Conservation (phyloP, 228 moss, liverwort and hornwort species). For the Sphagnum fallax region DNA sequence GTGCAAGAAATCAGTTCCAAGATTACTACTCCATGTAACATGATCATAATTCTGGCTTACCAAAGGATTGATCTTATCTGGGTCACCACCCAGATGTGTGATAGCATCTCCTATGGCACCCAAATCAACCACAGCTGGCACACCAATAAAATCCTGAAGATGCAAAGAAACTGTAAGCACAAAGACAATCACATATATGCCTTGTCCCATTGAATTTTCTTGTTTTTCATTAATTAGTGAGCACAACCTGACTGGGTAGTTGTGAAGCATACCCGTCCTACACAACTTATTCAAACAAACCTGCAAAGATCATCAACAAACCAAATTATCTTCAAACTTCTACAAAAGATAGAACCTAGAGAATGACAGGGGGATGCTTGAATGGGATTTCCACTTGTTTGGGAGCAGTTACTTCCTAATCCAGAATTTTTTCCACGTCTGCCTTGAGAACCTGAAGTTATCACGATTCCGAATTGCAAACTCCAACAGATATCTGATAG, state of each 20-base stretch:
- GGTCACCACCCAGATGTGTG: conserved; percentile 75
- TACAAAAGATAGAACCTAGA: conserved; percentile 81
- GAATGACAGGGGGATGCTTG: conserved; percentile 86
- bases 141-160: conserved; percentile 88
- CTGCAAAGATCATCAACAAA: too few relatives aligned
- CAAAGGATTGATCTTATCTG: conserved; percentile 84
- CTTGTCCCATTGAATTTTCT: too few relatives aligned
- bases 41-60: too few relatives aligned
- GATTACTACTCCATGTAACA: too few relatives aligned
- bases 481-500: conserved; percentile 79
- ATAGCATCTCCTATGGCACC: conserved; percentile 97
- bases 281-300: conserved; percentile 43
- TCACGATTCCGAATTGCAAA: conserved; percentile 90
- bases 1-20: too few relatives aligned
- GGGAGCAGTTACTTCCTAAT: conserved; percentile 80
- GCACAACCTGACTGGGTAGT: too few relatives aligned
- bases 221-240: too few relatives aligned
- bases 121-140: conserved; percentile 85
- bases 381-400: conserved; percentile 93
- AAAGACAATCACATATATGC: too few relatives aligned
- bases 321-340: too few relatives aligned
- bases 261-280: too few relatives aligned
- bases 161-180: too few relatives aligned
- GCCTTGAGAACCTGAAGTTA: conserved; percentile 60
- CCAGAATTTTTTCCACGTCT: conserved; percentile 85